Evolutionary conservation across 352 stramenopile genomes (phyloP), one percentile per base, ranked within the genome.

Genomic region (Phytophthora sansomeana): DNA sequence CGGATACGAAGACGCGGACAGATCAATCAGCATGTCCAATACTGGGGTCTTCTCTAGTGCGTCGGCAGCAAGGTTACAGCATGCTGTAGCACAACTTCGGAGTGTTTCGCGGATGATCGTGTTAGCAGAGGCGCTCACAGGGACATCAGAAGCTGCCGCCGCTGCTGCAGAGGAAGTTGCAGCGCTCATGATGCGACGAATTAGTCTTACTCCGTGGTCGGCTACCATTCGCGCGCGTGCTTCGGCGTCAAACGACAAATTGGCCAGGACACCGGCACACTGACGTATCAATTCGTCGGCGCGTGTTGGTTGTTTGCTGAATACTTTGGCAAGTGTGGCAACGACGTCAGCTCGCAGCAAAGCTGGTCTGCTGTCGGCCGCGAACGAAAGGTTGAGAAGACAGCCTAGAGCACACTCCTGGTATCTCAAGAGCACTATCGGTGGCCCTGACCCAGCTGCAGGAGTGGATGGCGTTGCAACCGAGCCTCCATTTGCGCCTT

Each of bases 301-400:
- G 52, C 88, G 90, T 6, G 80, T 69, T 42, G 68, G 69, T 0
- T 81, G 75, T 3, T 85, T 80, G 38, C 87, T 79, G 63, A 93
- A 95, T 24, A 93, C 77, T 46, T 75, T 71, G 49, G 80, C 75
- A 4, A 93, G 64, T 24, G 78, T 92, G 38, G 84, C 76, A 32
- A 95, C 77, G 4, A 83, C 65, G 33, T 92, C 78, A 13, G 87
- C 76, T 41, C 71, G 80, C 8, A 94, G 63, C 16, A 96, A 51
- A 3, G 84, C 68, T 41, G 88, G 80, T 48, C 85, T 74, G 21
- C 83, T 92, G 17, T 89, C 76, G 13, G 79, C 58, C 21, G 85
- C 80, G 53, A 92, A 93, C 30, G 88, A 92, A 10, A 97, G 60
- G 47, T 96, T 94, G 47, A 92, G 90, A 21, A 92, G 66, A 69